Percentiles rank a stretch among this genome's conserved stretches.
Evolutionary conservation across 345 rosid species (phyloP).

Genomic region (Gossypium bickii): DNA sequence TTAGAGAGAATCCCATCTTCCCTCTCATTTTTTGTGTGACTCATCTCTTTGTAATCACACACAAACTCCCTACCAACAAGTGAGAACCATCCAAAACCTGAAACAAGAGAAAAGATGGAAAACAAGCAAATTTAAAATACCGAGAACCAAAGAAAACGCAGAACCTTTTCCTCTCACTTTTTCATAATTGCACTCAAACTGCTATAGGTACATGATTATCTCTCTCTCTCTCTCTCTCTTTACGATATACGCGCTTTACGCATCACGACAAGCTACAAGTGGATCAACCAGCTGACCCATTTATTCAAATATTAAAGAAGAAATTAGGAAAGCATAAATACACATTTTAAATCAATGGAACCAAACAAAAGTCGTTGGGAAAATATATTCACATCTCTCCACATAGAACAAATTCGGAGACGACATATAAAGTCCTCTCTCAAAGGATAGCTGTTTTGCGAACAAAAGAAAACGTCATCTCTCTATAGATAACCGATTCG

Average conservation of each 20-base stretch:
- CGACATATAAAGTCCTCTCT: not conserved
- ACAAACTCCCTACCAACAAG: conserved; percentile 30
- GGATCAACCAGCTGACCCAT: conserved; percentile 3
- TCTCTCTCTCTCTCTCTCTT: not conserved
- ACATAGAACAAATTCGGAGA: not conserved
- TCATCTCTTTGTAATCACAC: conserved; percentile 56
- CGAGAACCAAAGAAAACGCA: conserved; percentile 5
- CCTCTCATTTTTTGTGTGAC: conserved; percentile 51
- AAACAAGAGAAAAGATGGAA: conserved; percentile 21
- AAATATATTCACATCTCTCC: not conserved
- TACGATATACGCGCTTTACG: not conserved
- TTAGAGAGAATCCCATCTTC: conserved; percentile 53
- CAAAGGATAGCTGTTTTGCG: not conserved
- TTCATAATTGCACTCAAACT: conserved; percentile 24
- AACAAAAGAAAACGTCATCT: not conserved
- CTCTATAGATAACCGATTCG: not conserved
- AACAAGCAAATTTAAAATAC: conserved; percentile 9
- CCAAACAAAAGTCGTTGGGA: conserved; percentile 4
- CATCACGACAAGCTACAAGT: conserved; percentile 20
- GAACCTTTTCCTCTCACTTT: conserved; percentile 13
- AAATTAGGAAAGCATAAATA: conserved; percentile 7
- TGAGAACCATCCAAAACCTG: conserved; percentile 47
- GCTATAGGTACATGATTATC: not conserved
- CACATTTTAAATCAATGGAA: conserved; percentile 13
- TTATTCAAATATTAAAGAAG: conserved; percentile 15